Evolutionary conservation across 441 rosid genomes (phyloP).

Genomic region (Populus tomentosa): DNA sequence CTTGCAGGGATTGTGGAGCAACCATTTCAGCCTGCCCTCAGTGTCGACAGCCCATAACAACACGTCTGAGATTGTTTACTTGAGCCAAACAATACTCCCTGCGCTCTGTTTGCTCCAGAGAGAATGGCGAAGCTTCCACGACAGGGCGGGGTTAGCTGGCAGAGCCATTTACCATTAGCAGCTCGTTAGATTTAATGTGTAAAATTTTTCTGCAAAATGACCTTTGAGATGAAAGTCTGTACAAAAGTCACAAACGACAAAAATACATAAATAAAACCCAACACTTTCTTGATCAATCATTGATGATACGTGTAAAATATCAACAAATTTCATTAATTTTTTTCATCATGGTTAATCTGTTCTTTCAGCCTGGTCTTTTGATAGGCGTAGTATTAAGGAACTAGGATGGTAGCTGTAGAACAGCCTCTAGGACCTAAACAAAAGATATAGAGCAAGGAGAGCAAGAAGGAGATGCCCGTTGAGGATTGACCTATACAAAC

Average conservation of each 20-base stretch:
- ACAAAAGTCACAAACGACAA: background rate
- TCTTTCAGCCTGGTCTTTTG: no score
- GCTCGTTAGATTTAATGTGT: background rate
- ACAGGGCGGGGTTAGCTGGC: background rate
- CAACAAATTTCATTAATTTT: no score
- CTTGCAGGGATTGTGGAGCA: conserved; percentile 83
- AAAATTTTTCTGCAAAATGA: background rate
- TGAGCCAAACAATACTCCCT: conserved; percentile 19
- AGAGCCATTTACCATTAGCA: no score
- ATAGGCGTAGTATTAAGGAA: no score
- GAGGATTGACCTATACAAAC: background rate
- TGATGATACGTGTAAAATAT: no score
- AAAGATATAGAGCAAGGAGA: background rate
- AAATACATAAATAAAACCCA: no score
- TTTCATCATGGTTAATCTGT: no score
- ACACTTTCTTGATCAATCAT: no score
- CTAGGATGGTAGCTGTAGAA: background rate
- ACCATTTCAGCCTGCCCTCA: conserved; percentile 56
- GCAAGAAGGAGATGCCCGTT: no score
- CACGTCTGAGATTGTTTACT: conserved; percentile 61
- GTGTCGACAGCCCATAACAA: conserved; percentile 67
- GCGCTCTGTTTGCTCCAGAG: background rate
- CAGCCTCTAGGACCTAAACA: background rate
- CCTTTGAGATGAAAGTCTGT: background rate
- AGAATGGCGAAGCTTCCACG: background rate